phyloP scores from a whole-genome alignment of 805 yeast species.

The Lachancea quebecensis region DNA sequence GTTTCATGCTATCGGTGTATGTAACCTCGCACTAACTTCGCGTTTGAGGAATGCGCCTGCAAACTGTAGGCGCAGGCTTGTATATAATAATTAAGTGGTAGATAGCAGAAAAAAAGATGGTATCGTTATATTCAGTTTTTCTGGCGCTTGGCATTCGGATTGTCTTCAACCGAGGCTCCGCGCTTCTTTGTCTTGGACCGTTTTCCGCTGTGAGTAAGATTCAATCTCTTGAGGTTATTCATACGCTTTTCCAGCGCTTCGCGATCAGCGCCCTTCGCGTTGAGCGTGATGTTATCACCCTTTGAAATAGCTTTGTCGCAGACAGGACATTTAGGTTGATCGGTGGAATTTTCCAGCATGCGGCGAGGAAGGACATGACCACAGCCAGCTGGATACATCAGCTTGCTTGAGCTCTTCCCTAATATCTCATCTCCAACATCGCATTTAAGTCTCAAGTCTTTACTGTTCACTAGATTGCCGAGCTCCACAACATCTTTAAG shows the following conservation, averaged over 20 bases:
- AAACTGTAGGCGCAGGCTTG: neutral
- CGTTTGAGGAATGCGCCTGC: too few species aligned
- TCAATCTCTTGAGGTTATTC: constrained; percentile 13
- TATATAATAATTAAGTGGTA: neutral
- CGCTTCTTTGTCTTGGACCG: constrained; percentile 1
- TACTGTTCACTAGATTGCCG: constrained; percentile 26
- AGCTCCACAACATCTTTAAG: constrained; percentile 41
- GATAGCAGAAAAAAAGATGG: neutral
- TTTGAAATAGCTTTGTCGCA: constrained; percentile 30
- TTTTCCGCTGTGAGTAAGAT: constrained; percentile 35
- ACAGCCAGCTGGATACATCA: constrained; percentile 42
- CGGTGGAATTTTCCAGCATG: constrained; percentile 20
- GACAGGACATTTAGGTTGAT: constrained; percentile 33
- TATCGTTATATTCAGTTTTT: neutral
- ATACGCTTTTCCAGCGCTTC: constrained; percentile 20
- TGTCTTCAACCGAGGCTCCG: neutral
- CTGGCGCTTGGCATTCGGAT: neutral
- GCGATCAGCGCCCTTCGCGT: constrained; percentile 25
- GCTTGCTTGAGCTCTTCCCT: constrained; percentile 32
- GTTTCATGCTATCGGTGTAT: neutral
- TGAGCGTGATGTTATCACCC: constrained; percentile 35
- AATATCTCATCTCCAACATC: constrained; percentile 28
- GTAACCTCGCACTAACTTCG: too few species aligned
- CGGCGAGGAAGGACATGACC: constrained; percentile 37
- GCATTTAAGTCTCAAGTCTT: constrained; percentile 11